These are phyloP conservation scores for Endothia cerciana DNA, from an alignment of 2,329 filamentous ascomycete species.

Conservation along the genomic window DNA sequence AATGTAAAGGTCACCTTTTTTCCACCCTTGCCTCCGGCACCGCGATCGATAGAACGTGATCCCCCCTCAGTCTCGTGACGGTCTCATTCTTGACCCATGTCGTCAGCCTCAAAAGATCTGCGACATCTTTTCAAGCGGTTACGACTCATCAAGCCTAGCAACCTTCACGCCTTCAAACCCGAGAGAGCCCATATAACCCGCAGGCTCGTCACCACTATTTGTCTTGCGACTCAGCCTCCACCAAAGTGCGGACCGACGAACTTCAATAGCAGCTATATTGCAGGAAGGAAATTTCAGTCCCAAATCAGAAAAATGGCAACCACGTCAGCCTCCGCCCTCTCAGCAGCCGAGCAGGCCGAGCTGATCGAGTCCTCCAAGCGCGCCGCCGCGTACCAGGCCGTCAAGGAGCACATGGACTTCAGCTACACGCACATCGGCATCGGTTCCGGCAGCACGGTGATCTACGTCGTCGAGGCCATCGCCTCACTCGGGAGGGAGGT, in stretches of 20 bases:
- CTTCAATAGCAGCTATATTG: not conserved
- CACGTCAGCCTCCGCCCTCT: constrained; percentile 34
- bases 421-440: constrained; percentile 72
- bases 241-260: not conserved
- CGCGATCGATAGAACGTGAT: not conserved
- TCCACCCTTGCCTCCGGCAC: not conserved
- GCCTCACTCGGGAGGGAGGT: constrained; percentile 58
- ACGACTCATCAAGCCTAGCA: constrained; percentile 16
- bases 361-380: constrained; percentile 75
- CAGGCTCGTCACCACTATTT: constrained; percentile 5
- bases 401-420: constrained; percentile 70
- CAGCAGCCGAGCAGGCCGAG: constrained; percentile 34
- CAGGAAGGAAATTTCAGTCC: too few species aligned
- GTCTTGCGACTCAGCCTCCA: not conserved
- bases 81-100: not conserved
- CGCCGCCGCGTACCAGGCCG: constrained; percentile 73
- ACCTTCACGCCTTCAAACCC: constrained; percentile 14
- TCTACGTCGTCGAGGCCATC: constrained; percentile 86
- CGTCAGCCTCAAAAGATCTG: not conserved
- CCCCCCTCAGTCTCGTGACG: not conserved
- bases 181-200: constrained; percentile 20
- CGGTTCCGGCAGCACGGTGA: constrained; percentile 79
- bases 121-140: constrained; percentile 20
- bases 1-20: too few species aligned
- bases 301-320: constrained; percentile 41